Conservation (phyloP, 2,329 filamentous ascomycete genomes). For the Cytospora piceicola region DNA sequence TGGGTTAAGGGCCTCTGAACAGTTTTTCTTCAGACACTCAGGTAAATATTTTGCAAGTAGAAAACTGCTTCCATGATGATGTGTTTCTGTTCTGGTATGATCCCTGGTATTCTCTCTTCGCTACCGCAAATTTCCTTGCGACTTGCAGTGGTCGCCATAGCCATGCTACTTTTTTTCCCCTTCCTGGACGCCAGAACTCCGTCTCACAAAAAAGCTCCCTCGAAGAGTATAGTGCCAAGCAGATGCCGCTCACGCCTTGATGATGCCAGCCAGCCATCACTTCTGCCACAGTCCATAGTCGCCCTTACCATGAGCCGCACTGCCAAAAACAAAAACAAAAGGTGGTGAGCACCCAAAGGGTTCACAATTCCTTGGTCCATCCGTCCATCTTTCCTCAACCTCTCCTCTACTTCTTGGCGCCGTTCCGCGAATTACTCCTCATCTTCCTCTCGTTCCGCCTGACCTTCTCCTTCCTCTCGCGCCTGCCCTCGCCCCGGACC, state of each 20-base stretch:
- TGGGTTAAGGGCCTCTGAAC: too few relatives aligned
- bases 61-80: background rate
- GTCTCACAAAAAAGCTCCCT: background rate
- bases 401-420: conserved; percentile 33
- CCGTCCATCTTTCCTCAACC: background rate
- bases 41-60: background rate
- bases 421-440: conserved; percentile 66
- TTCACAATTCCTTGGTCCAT: background rate
- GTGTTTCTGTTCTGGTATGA: background rate
- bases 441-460: conserved; percentile 72
- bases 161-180: conserved; percentile 4
- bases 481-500: conserved; percentile 64
- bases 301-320: background rate
- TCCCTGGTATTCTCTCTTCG: background rate
- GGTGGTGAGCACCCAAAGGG: background rate
- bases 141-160: background rate
- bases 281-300: background rate
- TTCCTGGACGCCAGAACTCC: conserved; percentile 27
- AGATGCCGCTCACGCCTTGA: background rate
- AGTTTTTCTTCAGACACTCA: background rate
- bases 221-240: conserved; percentile 2
- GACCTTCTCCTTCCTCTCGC: conserved; percentile 68
- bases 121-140: background rate
- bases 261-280: background rate
- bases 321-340: background rate